Evolutionary conservation across 305 asterid genomes (phyloP).

Genomic region (Lippia alba): DNA sequence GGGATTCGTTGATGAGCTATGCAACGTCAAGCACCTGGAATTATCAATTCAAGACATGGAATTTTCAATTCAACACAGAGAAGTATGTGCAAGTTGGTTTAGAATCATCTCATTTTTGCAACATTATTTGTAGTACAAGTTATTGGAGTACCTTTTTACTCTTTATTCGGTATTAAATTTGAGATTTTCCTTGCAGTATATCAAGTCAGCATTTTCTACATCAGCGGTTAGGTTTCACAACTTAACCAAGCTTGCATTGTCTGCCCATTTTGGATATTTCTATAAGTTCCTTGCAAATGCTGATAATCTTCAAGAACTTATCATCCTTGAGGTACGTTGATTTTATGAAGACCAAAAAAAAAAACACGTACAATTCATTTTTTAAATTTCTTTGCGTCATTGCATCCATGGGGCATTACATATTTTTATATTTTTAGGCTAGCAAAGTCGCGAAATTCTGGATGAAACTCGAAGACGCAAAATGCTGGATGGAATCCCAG

Average conservation of each 20-base stretch:
- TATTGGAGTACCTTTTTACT: too few relatives aligned
- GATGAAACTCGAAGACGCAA: too few relatives aligned
- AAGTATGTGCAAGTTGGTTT: not conserved
- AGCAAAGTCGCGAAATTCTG: too few relatives aligned
- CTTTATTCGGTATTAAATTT: too few relatives aligned
- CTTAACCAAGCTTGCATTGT: conserved; percentile 17
- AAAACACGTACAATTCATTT: too few relatives aligned
- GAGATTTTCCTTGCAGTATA: not conserved
- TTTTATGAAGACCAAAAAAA: not conserved
- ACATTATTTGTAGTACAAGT: too few relatives aligned
- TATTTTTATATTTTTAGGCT: not conserved
- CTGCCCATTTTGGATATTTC: conserved; percentile 9
- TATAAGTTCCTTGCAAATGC: conserved; percentile 19
- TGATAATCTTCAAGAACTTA: conserved; percentile 20
- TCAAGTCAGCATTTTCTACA: too few relatives aligned
- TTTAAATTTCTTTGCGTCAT: not conserved
- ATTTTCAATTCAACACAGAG: not conserved
- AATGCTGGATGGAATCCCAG: too few relatives aligned
- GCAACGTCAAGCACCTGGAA: not conserved
- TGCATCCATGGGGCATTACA: not conserved
- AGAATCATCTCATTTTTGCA: not conserved
- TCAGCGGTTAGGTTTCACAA: not conserved
- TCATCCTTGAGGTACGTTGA: not conserved
- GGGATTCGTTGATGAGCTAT: conserved; percentile 2
- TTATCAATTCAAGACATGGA: not conserved